Evolutionary conservation across 768 basidiomycete genomes (phyloP).

Genomic region (Leccinum obscurum): DNA sequence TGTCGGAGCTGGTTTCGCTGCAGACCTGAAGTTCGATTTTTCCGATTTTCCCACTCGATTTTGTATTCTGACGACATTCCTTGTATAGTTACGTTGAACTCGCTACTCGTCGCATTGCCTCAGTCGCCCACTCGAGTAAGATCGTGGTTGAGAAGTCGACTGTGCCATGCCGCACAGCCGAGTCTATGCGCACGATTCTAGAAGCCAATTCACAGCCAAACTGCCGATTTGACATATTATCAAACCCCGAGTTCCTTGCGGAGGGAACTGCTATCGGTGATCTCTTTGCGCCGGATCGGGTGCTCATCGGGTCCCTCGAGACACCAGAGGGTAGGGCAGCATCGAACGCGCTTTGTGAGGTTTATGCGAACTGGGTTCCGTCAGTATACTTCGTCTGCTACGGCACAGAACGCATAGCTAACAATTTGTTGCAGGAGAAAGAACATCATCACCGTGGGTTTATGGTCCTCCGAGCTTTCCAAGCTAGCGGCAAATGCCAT

Average conservation of each 20-base stretch:
- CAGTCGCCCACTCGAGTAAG: conserved; percentile 86
- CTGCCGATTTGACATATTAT: conserved; percentile 94
- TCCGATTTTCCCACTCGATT: conserved; percentile 3
- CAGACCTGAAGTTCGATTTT: conserved; percentile 88
- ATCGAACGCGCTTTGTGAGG: conserved; percentile 68
- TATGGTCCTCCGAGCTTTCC: conserved; percentile 98
- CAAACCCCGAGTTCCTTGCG: conserved; percentile 98
- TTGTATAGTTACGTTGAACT: conserved; percentile 86
- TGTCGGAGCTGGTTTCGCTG: conserved; percentile 96
- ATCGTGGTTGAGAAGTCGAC: conserved; percentile 99
- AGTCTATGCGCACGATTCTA: conserved; percentile 98
- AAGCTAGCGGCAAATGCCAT: conserved; percentile 99
- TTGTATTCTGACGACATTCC: conserved; percentile 9
- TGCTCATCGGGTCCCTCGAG: conserved; percentile 95
- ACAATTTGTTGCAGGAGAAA: conserved; percentile 48
- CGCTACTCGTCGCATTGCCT: conserved; percentile 94
- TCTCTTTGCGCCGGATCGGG: conserved; percentile 88
- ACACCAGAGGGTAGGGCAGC: conserved; percentile 83
- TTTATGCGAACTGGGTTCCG: conserved; percentile 98
- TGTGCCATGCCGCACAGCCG: conserved; percentile 96
- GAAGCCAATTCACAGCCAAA: conserved; percentile 95
- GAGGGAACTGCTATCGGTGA: conserved; percentile 96
- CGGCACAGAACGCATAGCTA: background rate
- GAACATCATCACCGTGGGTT: conserved; percentile 87
- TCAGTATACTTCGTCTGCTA: conserved; percentile 42